Percentiles rank a stretch among this genome's conserved stretches.
These are phyloP conservation scores for Mortierella alpina DNA, from an alignment of 192 early-diverging fungal genomes.

Conservation along the genomic window DNA sequence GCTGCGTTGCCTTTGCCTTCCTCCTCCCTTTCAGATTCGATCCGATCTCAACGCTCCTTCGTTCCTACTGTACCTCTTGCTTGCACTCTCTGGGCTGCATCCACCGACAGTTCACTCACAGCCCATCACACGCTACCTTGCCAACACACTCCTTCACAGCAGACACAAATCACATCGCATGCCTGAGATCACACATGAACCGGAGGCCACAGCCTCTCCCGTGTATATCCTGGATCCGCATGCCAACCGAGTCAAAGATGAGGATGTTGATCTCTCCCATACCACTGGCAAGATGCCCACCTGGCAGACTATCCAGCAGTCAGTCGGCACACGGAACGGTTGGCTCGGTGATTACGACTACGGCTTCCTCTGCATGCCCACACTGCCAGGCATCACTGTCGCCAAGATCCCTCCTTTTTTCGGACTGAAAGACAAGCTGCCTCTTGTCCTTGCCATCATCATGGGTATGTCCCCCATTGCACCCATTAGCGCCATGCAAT, in stretches of 20 bases:
- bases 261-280: constrained; percentile 50
- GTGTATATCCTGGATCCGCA: constrained; percentile 49
- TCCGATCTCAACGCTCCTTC: constrained; percentile 6
- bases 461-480: constrained; percentile 45
- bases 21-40: too few species aligned
- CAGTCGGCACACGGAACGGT: constrained; percentile 36
- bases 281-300: constrained; percentile 33
- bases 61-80: neutral
- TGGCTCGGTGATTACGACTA: constrained; percentile 66
- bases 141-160: neutral
- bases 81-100: neutral
- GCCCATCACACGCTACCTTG: neutral
- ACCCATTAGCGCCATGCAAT: neutral
- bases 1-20: neutral
- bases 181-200: constrained; percentile 40
- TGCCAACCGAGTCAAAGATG: constrained; percentile 42
- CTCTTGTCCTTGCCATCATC: constrained; percentile 53
- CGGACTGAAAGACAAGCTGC: constrained; percentile 53
- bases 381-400: constrained; percentile 47
- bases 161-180: neutral
- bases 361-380: constrained; percentile 59
- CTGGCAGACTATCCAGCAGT: constrained; percentile 38
- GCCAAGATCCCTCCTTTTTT: constrained; percentile 58
- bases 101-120: neutral
- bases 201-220: constrained; percentile 14